phyloP scores from a whole-genome alignment of 2,329 filamentous ascomycete species.

The Ophiostoma australiae region DNA sequence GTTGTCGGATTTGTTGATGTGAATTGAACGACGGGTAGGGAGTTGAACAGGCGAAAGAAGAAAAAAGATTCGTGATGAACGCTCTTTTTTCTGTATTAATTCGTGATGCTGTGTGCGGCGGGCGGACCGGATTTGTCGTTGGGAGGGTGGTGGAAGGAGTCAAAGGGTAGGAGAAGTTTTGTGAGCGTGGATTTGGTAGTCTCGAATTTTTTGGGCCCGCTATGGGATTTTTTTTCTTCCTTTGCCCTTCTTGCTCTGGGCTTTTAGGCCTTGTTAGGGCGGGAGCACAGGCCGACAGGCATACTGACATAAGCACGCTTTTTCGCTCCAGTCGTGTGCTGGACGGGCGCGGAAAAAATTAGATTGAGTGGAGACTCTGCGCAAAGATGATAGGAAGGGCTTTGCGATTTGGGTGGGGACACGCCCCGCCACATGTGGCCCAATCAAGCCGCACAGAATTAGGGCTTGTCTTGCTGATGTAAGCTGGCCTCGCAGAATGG shows the following conservation, averaged over 20 bases:
- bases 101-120: conserved; percentile 18
- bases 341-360: conserved; percentile 29
- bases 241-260: not conserved
- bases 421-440: not conserved
- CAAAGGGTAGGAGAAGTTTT: conserved; percentile 18
- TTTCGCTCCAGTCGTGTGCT: not conserved
- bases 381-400: not conserved
- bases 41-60: conserved; percentile 17
- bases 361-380: not conserved
- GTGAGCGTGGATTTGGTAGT: conserved; percentile 18
- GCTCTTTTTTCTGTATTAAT: conserved; percentile 19
- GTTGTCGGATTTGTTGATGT: conserved; percentile 35
- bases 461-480: not conserved
- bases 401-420: not conserved
- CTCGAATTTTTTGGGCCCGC: conserved; percentile 24
- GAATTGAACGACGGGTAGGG: conserved; percentile 28
- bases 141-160: conserved; percentile 16
- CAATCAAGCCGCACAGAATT: not conserved
- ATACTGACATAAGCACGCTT: conserved; percentile 10
- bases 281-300: not conserved
- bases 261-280: not conserved
- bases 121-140: conserved; percentile 20
- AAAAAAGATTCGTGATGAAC: conserved; percentile 19
- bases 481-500: not conserved
- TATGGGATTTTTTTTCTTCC: conserved; percentile 22